A percentile compares a stretch with the other conserved stretches of the same genome.
Evolutionary conservation across 1,139 yeast genomes (phyloP).

Genomic region (Pichia sp.): DNA sequence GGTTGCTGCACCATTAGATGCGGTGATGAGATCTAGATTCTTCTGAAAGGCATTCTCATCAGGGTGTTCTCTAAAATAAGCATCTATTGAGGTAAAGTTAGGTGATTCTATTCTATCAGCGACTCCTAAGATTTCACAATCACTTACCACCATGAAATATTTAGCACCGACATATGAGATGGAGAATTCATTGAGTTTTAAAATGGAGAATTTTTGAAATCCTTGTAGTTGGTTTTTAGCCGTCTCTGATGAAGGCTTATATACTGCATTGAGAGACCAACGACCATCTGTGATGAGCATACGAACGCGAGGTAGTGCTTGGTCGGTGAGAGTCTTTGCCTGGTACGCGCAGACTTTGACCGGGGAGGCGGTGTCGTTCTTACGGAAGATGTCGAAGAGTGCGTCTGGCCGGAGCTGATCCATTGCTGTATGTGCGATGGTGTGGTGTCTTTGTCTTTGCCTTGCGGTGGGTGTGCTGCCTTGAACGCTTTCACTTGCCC

Average conservation of each 20-base stretch:
- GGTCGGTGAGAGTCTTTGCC: slow-evolving; percentile 22
- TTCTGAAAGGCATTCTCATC: slow-evolving; percentile 8
- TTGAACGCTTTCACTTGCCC: too few species aligned
- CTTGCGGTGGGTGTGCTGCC: too few species aligned
- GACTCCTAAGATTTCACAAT: slow-evolving; percentile 18
- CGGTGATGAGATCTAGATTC: not conserved
- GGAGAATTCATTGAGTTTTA: slow-evolving; percentile 16
- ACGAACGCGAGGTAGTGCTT: slow-evolving; percentile 39
- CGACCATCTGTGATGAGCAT: slow-evolving; percentile 60
- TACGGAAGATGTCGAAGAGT: slow-evolving; percentile 19
- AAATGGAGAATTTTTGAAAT: slow-evolving; percentile 19
- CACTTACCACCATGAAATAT: slow-evolving; percentile 22
- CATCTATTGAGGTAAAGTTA: slow-evolving; percentile 18
- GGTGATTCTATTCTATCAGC: slow-evolving; percentile 13
- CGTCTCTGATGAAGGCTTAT: too few species aligned
- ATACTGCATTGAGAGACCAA: slow-evolving; percentile 55
- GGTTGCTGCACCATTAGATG: not conserved
- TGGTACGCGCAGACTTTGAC: slow-evolving; percentile 25
- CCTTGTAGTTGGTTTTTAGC: slow-evolving; percentile 29
- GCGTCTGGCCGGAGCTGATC: slow-evolving; percentile 20
- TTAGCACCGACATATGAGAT: slow-evolving; percentile 20
- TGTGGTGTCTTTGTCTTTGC: too few species aligned
- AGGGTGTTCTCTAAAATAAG: slow-evolving; percentile 21
- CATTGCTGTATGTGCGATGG: too few species aligned
- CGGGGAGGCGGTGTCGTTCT: slow-evolving; percentile 15